Evolutionary conservation across 2,329 filamentous ascomycete species (phyloP), one percentile per base, ranked within the genome.

Genomic region (Magnaporthales sp.): DNA sequence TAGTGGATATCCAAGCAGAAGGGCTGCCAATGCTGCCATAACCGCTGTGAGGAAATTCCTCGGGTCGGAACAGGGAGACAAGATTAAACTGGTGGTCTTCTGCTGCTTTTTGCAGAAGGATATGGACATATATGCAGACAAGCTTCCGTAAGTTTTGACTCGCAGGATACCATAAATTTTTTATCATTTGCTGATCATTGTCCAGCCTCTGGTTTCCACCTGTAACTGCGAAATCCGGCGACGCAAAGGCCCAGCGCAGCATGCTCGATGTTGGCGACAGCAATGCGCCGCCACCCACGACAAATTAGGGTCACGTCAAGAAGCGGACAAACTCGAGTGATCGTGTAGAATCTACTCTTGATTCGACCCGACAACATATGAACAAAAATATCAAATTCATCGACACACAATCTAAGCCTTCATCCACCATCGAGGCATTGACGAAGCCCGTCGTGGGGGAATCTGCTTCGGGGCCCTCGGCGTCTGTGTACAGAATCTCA

Each of bases 21-120:
- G 88, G 56, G 95, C 94, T 0, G 92, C 92, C 0, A 76, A 81
- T n/a, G 83, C 89, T 10, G 95, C 92, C 1, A 83, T 90, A 65
- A 80, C 83, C 32, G 77, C 84, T 1, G 83, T 89, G 10, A 81
- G 83, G 66, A 74, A 78, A 46, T 89, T 86, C 68, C 72, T 89
- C n/a, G 80, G 83, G 22, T 74, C 77, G 4, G 71, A 80, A 4
- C 72, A 80, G 13, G 81, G 80, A 1, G 67, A 73, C 26, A 84
- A 81, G 71, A 76, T 97, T 31, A 86, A 92, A 61, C 86, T 87
- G 71, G 85, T 98, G 13, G 83, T 97, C 22, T 96, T 98, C 78
- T 93, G 93, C 73, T 91, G 89, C 19, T 97, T 96, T 76, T 82
- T 91, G 74, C 76, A 81, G 66, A 93, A 93, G 77, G 93, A 98